phyloP scores from a whole-genome alignment of 2,329 filamentous ascomycete species.

The Fusarium denticulatum region DNA sequence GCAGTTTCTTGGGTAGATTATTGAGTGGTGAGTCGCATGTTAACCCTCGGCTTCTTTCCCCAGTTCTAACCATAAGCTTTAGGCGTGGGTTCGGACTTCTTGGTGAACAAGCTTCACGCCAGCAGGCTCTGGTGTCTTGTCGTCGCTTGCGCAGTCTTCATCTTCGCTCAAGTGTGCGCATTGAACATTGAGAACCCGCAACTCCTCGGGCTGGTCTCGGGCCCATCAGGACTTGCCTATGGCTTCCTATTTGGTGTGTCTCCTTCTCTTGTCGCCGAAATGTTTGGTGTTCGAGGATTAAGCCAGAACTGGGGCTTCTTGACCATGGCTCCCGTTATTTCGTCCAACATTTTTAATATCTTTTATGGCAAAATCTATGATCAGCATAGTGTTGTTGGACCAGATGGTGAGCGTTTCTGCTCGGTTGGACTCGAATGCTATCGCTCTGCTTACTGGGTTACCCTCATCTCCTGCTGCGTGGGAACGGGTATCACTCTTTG shows the following conservation, averaged over 20 bases:
- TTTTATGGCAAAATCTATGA: conserved; percentile 90
- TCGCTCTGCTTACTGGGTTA: conserved; percentile 80
- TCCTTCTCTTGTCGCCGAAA: conserved; percentile 87
- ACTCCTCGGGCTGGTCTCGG: conserved; percentile 79
- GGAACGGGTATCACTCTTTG: conserved; percentile 77
- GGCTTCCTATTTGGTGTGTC: conserved; percentile 95
- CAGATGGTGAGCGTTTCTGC: conserved; percentile 78
- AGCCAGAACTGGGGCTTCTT: conserved; percentile 97
- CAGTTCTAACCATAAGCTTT: conserved; percentile 22
- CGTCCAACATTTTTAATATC: conserved; percentile 91
- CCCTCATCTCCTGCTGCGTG: conserved; percentile 74
- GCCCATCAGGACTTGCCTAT: conserved; percentile 87
- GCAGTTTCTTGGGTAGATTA: conserved; percentile 85
- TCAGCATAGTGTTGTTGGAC: conserved; percentile 74
- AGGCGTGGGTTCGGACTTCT: conserved; percentile 90
- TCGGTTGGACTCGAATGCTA: conserved; percentile 84
- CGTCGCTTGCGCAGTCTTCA: conserved; percentile 79
- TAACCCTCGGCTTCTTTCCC: background rate
- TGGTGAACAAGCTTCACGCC: conserved; percentile 82
- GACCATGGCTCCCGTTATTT: conserved; percentile 87
- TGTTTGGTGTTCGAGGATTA: conserved; percentile 88
- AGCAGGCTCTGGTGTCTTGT: conserved; percentile 94
- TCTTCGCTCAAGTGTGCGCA: conserved; percentile 79
- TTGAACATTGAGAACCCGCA: conserved; percentile 81
- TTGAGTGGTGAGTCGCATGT: conserved; percentile 67